A percentile compares a stretch with the other conserved stretches of the same genome.
These are phyloP conservation scores for Chaetomium fimeti DNA, from an alignment of 495 filamentous ascomycete species.

Conservation along the genomic window DNA sequence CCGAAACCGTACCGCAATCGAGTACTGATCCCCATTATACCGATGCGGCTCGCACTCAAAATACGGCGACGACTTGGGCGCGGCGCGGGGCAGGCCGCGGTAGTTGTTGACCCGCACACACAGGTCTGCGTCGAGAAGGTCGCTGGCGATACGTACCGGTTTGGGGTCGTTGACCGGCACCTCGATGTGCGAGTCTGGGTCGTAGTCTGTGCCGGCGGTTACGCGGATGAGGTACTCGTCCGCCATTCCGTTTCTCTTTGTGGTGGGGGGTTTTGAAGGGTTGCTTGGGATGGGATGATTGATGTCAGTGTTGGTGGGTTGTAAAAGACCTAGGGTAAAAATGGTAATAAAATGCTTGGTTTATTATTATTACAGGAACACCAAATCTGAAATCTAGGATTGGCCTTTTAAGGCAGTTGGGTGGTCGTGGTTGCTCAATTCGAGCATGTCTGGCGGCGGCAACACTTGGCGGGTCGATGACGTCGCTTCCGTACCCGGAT, in stretches of 20 bases:
- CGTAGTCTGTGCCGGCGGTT: constrained; percentile 73
- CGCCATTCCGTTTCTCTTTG: constrained; percentile 42
- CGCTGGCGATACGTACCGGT: constrained; percentile 54
- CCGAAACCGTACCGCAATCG: constrained; percentile 70
- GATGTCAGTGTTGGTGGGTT: too few relatives aligned
- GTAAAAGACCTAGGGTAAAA: too few relatives aligned
- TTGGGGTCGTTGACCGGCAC: constrained; percentile 69
- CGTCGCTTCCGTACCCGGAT: background rate
- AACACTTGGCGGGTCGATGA: constrained; percentile 2
- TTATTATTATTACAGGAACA: too few relatives aligned
- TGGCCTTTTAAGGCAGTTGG: too few relatives aligned
- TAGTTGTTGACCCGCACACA: constrained; percentile 66
- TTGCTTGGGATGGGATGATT: too few relatives aligned
- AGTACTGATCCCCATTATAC: constrained; percentile 70
- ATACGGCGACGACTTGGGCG: constrained; percentile 64
- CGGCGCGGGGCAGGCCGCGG: constrained; percentile 56
- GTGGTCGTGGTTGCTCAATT: too few relatives aligned
- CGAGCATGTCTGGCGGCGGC: too few relatives aligned
- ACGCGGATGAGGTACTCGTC: constrained; percentile 68
- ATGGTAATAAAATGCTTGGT: too few relatives aligned
- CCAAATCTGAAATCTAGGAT: too few relatives aligned
- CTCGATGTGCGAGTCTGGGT: constrained; percentile 59
- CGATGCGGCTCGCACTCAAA: constrained; percentile 67
- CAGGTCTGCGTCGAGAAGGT: constrained; percentile 59
- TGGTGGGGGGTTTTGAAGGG: background rate